Percentiles rank a stretch among this genome's conserved stretches.
Conservation (phyloP, 1,139 yeast species). For the Yamadazyma buinensis region DNA sequence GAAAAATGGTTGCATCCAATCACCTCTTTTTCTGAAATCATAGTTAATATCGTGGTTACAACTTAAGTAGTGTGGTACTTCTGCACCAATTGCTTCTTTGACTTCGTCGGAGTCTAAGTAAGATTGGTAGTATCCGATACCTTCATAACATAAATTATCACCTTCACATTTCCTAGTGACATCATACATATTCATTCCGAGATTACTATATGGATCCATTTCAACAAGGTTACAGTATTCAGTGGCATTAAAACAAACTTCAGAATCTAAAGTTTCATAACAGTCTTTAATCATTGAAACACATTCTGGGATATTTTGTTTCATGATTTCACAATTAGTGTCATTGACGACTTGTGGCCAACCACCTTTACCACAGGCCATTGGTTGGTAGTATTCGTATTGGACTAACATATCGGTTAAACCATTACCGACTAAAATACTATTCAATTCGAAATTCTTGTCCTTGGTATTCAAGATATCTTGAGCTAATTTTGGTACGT, state of each 20-base stretch:
- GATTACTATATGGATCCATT: constrained; percentile 17
- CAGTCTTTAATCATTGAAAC: constrained; percentile 24
- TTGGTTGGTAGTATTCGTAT: constrained; percentile 61
- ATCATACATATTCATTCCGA: constrained; percentile 86
- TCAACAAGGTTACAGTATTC: constrained; percentile 10
- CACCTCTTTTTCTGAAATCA: constrained; percentile 78
- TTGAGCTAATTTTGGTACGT: constrained; percentile 67
- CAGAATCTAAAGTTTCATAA: background rate
- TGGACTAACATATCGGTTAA: constrained; percentile 66
- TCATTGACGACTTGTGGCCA: constrained; percentile 67
- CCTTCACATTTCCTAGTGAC: constrained; percentile 81
- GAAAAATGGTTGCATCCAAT: constrained; percentile 69
- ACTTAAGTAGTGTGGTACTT: constrained; percentile 60
- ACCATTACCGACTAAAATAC: constrained; percentile 74
- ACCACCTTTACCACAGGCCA: constrained; percentile 83
- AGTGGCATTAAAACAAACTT: background rate
- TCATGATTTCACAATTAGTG: constrained; percentile 71
- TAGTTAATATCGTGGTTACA: constrained; percentile 81
- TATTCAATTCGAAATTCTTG: constrained; percentile 54
- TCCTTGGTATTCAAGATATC: constrained; percentile 60
- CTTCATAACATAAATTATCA: constrained; percentile 59
- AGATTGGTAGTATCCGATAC: constrained; percentile 23
- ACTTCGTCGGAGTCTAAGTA: constrained; percentile 29
- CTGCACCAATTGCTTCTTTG: constrained; percentile 82
- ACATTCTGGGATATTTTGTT: constrained; percentile 65